Evolutionary conservation across 2,329 filamentous ascomycete genomes (phyloP), one percentile per base, ranked within the genome.

Genomic region (Pyricularia grisea): DNA sequence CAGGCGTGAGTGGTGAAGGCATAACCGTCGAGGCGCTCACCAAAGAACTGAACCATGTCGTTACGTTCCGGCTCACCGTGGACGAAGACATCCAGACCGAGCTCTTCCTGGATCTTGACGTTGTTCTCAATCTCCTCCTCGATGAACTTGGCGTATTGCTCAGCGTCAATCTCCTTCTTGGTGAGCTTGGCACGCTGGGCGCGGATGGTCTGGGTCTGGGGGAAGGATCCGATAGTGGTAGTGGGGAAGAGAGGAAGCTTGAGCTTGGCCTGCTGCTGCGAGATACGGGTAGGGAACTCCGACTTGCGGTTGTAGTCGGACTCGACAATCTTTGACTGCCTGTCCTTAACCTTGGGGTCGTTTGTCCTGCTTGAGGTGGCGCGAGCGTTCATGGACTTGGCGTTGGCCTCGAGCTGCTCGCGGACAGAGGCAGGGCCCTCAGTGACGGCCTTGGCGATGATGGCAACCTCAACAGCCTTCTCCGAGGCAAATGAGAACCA

Each of bases 11-110:
- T 98, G 80, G 95, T 99, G 89, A 99, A 99, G 80, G 93, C 91
- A 81, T 98, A 99, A 78, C 95, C 95, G 77, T 96, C 89, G 72
- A 99, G 88, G 78, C 93, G 92, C 89, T 99, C 95, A 83, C 95
- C 95, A 77, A 99, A 99, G 90, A 97, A 99, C 84, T 99, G 95
- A 68, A 99, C 95, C 95, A 99, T 99, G 90, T 99, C 95, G 85
- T 99, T 99, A 82, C 95, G 93, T 89, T 99, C 95, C 71, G 95
- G 95, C 88, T 99, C 95, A 80, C 95, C 95, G 86, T 99, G 95
- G 73, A 99, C 95, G 79, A 92, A 92, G 81, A 99, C 95, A 76
- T 99, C 95, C 69, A 99, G 90, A 81, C 89, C 93, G 77, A 99
- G 94, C 85, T 98, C 95, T 78, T 98, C 93, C 85, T 99, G 95